A percentile compares a stretch with the other conserved stretches of the same genome.
Evolutionary conservation across 768 basidiomycete genomes (phyloP).

Genomic region (Rossbeevera mucosa): DNA sequence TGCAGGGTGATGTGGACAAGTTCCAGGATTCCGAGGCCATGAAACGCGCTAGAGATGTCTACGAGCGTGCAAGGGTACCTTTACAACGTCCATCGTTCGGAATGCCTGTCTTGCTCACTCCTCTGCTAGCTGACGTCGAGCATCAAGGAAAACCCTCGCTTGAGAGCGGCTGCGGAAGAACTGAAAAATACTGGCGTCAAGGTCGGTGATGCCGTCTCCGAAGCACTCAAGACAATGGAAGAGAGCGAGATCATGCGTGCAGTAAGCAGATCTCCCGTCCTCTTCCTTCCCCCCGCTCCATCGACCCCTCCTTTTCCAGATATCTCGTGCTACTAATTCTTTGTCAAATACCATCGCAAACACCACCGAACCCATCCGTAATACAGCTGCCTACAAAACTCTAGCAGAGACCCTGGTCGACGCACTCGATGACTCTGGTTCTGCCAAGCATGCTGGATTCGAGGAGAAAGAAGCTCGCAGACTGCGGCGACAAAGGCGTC

Average conservation of each 20-base stretch:
- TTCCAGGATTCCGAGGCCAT: conserved; percentile 95
- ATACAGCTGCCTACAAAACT: conserved; percentile 91
- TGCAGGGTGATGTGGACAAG: conserved; percentile 97
- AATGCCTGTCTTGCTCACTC: not conserved
- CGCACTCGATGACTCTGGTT: conserved; percentile 89
- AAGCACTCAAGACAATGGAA: conserved; percentile 89
- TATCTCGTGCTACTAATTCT: conserved; percentile 80
- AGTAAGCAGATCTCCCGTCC: conserved; percentile 41
- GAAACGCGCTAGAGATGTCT: conserved; percentile 86
- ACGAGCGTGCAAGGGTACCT: conserved; percentile 89
- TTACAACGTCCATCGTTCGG: conserved; percentile 1
- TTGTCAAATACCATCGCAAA: conserved; percentile 82
- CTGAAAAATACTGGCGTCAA: conserved; percentile 85
- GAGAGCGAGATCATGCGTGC: conserved; percentile 90
- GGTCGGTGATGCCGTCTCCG: conserved; percentile 89
- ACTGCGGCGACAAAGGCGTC: conserved; percentile 68
- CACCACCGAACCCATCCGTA: conserved; percentile 94
- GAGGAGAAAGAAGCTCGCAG: conserved; percentile 92
- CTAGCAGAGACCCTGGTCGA: conserved; percentile 87
- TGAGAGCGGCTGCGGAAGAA: conserved; percentile 91
- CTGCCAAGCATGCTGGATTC: conserved; percentile 91
- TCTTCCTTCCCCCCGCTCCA: not conserved
- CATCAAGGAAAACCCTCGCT: conserved; percentile 91
- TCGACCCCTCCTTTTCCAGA: conserved; percentile 38
- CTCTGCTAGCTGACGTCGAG: conserved; percentile 75